Conservation (phyloP, 2,329 filamentous ascomycete species). For the Amauroascus niger region DNA sequence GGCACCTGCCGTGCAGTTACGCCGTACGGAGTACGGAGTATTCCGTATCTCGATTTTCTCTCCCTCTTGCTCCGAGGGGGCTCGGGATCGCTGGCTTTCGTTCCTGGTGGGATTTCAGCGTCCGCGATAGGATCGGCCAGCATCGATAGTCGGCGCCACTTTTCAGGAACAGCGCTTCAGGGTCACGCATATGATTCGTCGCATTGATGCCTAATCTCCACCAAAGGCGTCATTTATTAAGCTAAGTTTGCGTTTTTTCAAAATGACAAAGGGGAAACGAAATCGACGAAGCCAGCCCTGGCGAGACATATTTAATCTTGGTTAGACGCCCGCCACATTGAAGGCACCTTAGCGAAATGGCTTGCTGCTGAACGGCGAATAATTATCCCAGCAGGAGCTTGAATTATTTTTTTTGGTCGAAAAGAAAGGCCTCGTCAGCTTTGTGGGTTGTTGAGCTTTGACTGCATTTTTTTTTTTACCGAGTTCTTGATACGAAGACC, state of each 20-base stretch:
- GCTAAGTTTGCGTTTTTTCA: too few species aligned
- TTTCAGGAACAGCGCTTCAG: neutral
- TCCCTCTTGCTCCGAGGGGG: neutral
- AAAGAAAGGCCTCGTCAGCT: neutral
- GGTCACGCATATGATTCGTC: neutral
- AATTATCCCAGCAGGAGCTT: neutral
- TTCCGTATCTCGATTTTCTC: neutral
- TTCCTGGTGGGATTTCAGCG: neutral
- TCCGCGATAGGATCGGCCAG: constrained; percentile 4
- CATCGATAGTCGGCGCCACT: constrained; percentile 9
- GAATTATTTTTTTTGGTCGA: neutral
- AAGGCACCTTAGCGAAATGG: neutral
- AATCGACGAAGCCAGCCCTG: too few species aligned
- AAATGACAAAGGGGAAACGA: too few species aligned
- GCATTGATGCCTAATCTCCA: neutral
- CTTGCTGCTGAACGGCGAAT: neutral
- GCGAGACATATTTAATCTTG: too few species aligned
- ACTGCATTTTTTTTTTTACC: too few species aligned
- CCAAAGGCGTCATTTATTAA: neutral
- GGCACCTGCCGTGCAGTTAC: too few species aligned
- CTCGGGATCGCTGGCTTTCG: neutral
- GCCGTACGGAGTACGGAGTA: too few species aligned
- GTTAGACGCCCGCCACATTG: neutral
- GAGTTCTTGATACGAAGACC: too few species aligned
- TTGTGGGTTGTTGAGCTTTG: neutral